Conservation (phyloP, 140 eudicot species). For the Bidens hawaiensis region DNA sequence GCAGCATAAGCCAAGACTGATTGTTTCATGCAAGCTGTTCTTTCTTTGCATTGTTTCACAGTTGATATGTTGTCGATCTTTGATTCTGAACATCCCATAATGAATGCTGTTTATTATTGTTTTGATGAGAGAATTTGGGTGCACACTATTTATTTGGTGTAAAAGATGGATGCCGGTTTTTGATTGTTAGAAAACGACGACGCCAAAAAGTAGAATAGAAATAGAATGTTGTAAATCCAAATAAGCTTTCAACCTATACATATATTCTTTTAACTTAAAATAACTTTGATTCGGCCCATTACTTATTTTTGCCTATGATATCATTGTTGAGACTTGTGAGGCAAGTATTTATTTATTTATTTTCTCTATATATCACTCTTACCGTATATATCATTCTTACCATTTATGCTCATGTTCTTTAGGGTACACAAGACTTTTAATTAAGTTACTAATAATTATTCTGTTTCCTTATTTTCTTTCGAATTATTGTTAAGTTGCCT, state of each 20-base stretch:
- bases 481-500: too few relatives aligned
- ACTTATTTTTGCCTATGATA: too few relatives aligned
- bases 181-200: constrained; percentile 14
- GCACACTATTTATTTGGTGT: background rate
- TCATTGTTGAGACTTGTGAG: too few relatives aligned
- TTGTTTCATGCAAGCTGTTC: constrained; percentile 50
- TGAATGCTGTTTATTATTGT: background rate
- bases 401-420: too few relatives aligned
- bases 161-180: constrained; percentile 10
- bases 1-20: constrained; percentile 58
- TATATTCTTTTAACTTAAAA: background rate
- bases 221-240: background rate
- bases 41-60: constrained; percentile 56
- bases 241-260: background rate
- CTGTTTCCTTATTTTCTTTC: too few relatives aligned
- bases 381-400: too few relatives aligned
- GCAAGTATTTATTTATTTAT: too few relatives aligned
- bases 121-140: background rate
- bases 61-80: constrained; percentile 65
- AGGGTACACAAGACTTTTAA: too few relatives aligned
- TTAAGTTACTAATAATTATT: too few relatives aligned
- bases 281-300: background rate
- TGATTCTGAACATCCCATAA: constrained; percentile 83
- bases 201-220: constrained; percentile 1
- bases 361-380: too few relatives aligned